Evolutionary conservation across 2,329 filamentous ascomycete species (phyloP).

Genomic region (Pseudocercospora pini-densiflorae): DNA sequence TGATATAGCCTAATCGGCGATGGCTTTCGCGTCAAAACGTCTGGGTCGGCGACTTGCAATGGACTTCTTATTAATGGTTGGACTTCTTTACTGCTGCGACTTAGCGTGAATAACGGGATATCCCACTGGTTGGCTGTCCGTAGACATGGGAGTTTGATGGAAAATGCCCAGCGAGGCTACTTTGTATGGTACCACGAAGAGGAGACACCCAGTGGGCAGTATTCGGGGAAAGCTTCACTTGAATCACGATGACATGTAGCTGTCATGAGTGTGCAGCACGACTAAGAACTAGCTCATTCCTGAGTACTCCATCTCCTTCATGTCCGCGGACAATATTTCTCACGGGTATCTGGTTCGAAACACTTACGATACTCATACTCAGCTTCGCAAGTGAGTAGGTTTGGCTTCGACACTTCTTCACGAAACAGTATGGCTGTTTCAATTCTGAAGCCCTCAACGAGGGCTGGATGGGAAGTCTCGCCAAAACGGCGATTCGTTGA

Average conservation of each 20-base stretch:
- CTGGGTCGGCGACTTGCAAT: background rate
- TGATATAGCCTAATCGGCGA: slow-evolving; percentile 6
- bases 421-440: background rate
- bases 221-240: background rate
- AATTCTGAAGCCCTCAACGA: background rate
- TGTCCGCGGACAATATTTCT: background rate
- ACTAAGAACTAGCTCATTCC: background rate
- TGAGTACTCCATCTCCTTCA: background rate
- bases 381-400: background rate
- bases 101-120: background rate
- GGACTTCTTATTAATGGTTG: background rate
- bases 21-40: slow-evolving; percentile 1
- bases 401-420: background rate
- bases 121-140: background rate
- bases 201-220: background rate
- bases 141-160: background rate
- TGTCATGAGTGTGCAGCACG: background rate
- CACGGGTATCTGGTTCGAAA: background rate
- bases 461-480: too few relatives aligned
- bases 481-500: too few relatives aligned
- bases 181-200: slow-evolving; percentile 6
- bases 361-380: background rate
- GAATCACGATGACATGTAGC: background rate
- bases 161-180: background rate
- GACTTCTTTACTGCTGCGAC: background rate